Base-by-base conservation (phyloP, 192 early-diverging fungal species). In the Backusella morwellensis region DNA sequence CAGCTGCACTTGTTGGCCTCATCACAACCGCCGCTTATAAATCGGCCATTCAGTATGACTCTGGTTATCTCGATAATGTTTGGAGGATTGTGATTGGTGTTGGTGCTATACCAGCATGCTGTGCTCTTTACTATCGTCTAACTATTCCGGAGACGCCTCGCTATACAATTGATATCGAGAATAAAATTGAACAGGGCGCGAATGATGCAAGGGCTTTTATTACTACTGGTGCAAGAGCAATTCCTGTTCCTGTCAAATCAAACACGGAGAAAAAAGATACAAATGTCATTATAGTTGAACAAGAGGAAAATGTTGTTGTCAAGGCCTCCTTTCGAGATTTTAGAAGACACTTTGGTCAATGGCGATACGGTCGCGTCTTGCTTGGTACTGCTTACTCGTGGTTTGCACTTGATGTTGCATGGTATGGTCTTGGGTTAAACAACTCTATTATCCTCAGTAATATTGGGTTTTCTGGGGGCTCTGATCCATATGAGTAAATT, bases 91-190 rank as follows among this genome's bases (percentile, higher is more conserved):
- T 95, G 52, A 83, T 96, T 66, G 95, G 94, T 72, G 84, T 96
- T 66, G 95, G 96, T 72, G 90, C 90, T 63, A 77, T 99, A 41
- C 97, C 97, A 3, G 94, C 88, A 35, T 40, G 68, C 96, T 4
- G 86, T 66, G 93, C 97, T 26, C 88, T 99, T 67, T 99, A 97
- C 86, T 97, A 90, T 88, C 94, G 95, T 66, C 69, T 95, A 36
- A 96, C 95, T 69, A 96, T 97, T 71, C 95, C 95, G 35, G 97
- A 98, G 82, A 97, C 97, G 32, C 97, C 97, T n/a, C 94, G 96
- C 76, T 98, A 92, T 70, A 83, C 85, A 59, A 82, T 91, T 52
- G 90, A 92, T 82, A 87, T 94, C 71, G 84, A 87, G 72, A 90
- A 91, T 23, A 91, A 95, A 74, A 81, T 91, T 54, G 89, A 95